phyloP scores from a whole-genome alignment of 1,284 basidiomycete genomes.

The Ustilago trichophora region DNA sequence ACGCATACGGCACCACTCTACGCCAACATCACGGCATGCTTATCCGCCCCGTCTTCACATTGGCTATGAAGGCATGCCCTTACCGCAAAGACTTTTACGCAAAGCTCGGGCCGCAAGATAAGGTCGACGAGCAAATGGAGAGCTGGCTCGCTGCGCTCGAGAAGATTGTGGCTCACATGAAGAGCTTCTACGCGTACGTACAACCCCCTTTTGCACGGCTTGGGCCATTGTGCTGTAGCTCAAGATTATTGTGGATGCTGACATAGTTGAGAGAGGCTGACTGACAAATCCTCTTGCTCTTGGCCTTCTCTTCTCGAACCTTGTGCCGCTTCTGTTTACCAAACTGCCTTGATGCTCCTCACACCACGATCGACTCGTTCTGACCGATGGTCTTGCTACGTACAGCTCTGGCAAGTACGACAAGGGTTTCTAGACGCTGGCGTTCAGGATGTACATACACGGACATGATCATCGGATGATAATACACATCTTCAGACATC shows the following conservation, averaged over 20 bases:
- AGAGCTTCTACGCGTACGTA: constrained; percentile 72
- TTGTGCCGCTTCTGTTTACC: too few relatives aligned
- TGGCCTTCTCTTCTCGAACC: not conserved
- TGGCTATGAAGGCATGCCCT: constrained; percentile 96
- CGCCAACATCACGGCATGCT: constrained; percentile 89
- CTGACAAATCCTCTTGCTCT: not conserved
- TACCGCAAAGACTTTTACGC: constrained; percentile 87
- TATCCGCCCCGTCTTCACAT: constrained; percentile 83
- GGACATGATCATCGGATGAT: constrained; percentile 5
- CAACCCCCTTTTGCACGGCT: not conserved
- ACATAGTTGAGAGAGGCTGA: too few relatives aligned
- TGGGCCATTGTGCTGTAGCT: too few relatives aligned
- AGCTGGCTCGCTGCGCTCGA: constrained; percentile 83
- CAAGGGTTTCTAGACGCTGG: constrained; percentile 52
- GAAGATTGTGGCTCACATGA: constrained; percentile 76
- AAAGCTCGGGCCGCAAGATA: constrained; percentile 81
- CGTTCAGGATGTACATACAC: not conserved
- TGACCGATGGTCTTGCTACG: too few relatives aligned
- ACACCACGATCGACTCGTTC: too few relatives aligned
- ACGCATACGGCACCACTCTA: constrained; percentile 83
- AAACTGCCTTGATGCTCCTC: too few relatives aligned
- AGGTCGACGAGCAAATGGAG: constrained; percentile 76
- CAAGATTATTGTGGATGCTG: too few relatives aligned
- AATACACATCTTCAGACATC: too few relatives aligned
- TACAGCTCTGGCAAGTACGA: constrained; percentile 51